A percentile compares a stretch with the other conserved stretches of the same genome.
Conservation (phyloP, 2,329 filamentous ascomycete genomes). For the Claviceps sp. region DNA sequence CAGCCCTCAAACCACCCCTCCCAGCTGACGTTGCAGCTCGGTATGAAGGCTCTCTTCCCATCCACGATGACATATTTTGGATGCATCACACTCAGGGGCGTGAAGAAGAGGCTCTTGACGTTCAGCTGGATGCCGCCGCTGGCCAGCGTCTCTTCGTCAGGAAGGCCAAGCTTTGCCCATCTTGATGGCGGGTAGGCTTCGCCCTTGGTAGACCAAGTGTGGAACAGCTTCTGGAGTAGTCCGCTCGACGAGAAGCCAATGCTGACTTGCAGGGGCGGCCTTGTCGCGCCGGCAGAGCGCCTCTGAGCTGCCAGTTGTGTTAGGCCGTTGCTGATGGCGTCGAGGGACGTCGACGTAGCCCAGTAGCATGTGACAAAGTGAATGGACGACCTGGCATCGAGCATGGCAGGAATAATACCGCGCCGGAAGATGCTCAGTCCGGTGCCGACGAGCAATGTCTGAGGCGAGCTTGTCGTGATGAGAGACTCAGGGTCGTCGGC, state of each 20-base stretch:
- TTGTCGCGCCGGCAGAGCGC: slow-evolving; percentile 11
- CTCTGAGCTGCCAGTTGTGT: slow-evolving; percentile 39
- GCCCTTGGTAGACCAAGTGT: slow-evolving; percentile 50
- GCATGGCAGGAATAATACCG: slow-evolving; percentile 46
- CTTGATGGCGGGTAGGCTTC: slow-evolving; percentile 43
- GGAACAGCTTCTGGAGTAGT: slow-evolving; percentile 60
- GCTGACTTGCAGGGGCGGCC: slow-evolving; percentile 40
- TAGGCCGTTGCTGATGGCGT: slow-evolving; percentile 44
- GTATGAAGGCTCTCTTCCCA: slow-evolving; percentile 50
- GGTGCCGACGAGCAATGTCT: slow-evolving; percentile 41
- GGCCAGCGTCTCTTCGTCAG: slow-evolving; percentile 34
- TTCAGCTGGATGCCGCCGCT: slow-evolving; percentile 50
- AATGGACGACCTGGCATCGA: slow-evolving; percentile 47
- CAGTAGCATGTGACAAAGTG: slow-evolving; percentile 76
- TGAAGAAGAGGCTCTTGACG: slow-evolving; percentile 67
- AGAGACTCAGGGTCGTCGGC: slow-evolving; percentile 29
- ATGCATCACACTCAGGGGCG: slow-evolving; percentile 77
- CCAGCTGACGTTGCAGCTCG: slow-evolving; percentile 77
- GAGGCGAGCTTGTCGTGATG: slow-evolving; percentile 32
- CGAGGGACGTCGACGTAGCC: slow-evolving; percentile 51
- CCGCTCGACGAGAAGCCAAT: slow-evolving; percentile 68
- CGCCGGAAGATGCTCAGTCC: slow-evolving; percentile 42
- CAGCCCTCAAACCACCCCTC: slow-evolving; percentile 79
- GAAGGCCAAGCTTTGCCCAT: slow-evolving; percentile 56
- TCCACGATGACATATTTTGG: slow-evolving; percentile 72